Conservation (phyloP, 805 yeast genomes). For the Nakazawaea sp. region DNA sequence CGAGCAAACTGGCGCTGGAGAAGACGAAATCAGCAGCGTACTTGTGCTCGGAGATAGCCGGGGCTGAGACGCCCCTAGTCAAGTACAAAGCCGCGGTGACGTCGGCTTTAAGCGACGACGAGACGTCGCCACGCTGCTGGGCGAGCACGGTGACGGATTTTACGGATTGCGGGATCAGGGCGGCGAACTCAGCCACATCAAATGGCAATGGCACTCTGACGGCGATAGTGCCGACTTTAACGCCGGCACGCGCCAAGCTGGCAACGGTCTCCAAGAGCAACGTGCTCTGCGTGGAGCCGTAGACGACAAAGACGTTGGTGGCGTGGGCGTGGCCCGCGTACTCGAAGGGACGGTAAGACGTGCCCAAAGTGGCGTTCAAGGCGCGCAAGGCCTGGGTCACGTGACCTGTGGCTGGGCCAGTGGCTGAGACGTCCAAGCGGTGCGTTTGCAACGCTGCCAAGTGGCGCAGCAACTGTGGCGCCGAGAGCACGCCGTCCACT, state of each 20-base stretch:
- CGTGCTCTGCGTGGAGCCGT: conserved; percentile 65
- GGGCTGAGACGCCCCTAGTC: conserved; percentile 31
- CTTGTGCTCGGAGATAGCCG: conserved; percentile 41
- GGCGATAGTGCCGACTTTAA: conserved; percentile 57
- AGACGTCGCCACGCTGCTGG: conserved; percentile 32
- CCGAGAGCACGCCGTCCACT: conserved; percentile 34
- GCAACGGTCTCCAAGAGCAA: conserved; percentile 40
- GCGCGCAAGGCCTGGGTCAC: conserved; percentile 35
- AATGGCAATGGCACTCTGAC: conserved; percentile 81
- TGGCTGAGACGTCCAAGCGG: conserved; percentile 15
- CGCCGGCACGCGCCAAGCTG: conserved; percentile 23
- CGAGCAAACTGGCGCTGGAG: conserved; percentile 47
- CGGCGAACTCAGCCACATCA: conserved; percentile 51
- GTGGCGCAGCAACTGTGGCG: conserved; percentile 32
- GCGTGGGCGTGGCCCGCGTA: conserved; percentile 62
- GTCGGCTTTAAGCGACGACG: conserved; percentile 57
- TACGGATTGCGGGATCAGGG: conserved; percentile 50
- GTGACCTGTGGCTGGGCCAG: conserved; percentile 16
- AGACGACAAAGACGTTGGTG: conserved; percentile 66
- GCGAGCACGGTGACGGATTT: conserved; percentile 62
- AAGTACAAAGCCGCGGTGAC: conserved; percentile 66
- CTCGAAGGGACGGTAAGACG: conserved; percentile 56
- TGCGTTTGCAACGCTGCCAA: conserved; percentile 32
- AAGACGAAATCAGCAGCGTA: conserved; percentile 47
- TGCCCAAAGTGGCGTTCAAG: conserved; percentile 49